These are phyloP conservation scores for thale cress (Arabidopsis thaliana) DNA, from an alignment of 345 rosid species.

Conservation along the genomic window DNA sequence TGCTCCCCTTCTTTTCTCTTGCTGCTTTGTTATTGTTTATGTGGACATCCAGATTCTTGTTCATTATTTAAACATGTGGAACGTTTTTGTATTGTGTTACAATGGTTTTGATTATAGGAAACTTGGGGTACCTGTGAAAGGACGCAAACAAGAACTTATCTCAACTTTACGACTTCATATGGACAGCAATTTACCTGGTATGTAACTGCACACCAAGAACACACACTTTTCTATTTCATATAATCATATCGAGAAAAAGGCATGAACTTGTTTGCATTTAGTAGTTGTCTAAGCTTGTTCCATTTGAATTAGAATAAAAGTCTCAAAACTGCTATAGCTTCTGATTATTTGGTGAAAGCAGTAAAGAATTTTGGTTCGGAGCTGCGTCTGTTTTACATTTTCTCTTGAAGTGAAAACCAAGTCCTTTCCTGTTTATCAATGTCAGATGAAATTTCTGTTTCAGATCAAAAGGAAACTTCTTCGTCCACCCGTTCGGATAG, in stretches of 20 bases:
- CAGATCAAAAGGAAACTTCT: slow-evolving; percentile 40
- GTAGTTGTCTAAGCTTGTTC: neutral
- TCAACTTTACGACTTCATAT: slow-evolving; percentile 63
- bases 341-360: neutral
- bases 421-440: slow-evolving; percentile 8
- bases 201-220: slow-evolving; percentile 11
- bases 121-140: slow-evolving; percentile 74
- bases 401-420: neutral
- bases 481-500: slow-evolving; percentile 41
- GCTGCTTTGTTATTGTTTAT: slow-evolving; percentile 8
- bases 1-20: neutral
- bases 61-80: slow-evolving; percentile 28
- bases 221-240: neutral
- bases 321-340: slow-evolving; percentile 6
- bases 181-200: slow-evolving; percentile 60
- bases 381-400: neutral
- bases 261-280: slow-evolving; percentile 7
- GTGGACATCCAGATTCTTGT: slow-evolving; percentile 3
- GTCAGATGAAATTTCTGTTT: slow-evolving; percentile 56
- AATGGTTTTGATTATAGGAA: slow-evolving; percentile 54
- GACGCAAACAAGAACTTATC: slow-evolving; percentile 75
- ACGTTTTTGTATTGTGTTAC: slow-evolving; percentile 7
- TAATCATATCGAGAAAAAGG: neutral
- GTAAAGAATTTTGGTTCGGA: neutral
- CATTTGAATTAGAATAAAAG: slow-evolving; percentile 1